These are phyloP conservation scores for Ustanciosporium gigantosporum DNA, from an alignment of 1,284 basidiomycete genomes.

Conservation along the genomic window DNA sequence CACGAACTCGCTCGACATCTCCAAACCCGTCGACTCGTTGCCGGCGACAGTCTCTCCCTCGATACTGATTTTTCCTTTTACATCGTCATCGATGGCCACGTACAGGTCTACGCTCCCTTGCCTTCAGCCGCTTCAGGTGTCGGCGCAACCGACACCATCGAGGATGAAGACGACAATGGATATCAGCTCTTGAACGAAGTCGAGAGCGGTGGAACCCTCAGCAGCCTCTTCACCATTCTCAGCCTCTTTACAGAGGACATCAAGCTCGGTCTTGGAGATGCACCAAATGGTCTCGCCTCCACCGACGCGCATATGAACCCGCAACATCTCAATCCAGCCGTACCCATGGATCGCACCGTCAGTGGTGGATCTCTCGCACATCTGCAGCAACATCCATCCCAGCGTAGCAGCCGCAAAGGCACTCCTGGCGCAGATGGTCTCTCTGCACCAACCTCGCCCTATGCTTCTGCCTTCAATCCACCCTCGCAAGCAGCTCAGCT, in stretches of 20 bases:
- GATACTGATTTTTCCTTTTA: conserved; percentile 58
- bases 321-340: not conserved
- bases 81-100: conserved; percentile 59
- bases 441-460: conserved; percentile 25
- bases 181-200: conserved; percentile 60
- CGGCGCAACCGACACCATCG: conserved; percentile 10
- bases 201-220: conserved; percentile 71
- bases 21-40: conserved; percentile 56
- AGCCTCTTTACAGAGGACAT: conserved; percentile 95
- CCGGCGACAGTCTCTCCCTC: conserved; percentile 55
- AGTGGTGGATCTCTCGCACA: conserved; percentile 2
- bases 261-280: conserved; percentile 69
- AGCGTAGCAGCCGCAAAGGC: not conserved
- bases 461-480: conserved; percentile 31
- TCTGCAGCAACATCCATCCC: not conserved
- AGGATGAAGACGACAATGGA: conserved; percentile 51
- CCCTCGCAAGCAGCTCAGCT: conserved; percentile 37
- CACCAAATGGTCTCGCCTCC: not conserved
- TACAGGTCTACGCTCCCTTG: conserved; percentile 57
- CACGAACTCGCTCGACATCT: conserved; percentile 60
- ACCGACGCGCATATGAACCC: conserved; percentile 9
- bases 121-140: conserved; percentile 15
- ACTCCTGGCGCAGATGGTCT: conserved; percentile 7
- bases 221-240: conserved; percentile 93
- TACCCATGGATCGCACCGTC: conserved; percentile 15